Conservation (phyloP, 495 filamentous ascomycete species). For the Penicillium paxilli region DNA sequence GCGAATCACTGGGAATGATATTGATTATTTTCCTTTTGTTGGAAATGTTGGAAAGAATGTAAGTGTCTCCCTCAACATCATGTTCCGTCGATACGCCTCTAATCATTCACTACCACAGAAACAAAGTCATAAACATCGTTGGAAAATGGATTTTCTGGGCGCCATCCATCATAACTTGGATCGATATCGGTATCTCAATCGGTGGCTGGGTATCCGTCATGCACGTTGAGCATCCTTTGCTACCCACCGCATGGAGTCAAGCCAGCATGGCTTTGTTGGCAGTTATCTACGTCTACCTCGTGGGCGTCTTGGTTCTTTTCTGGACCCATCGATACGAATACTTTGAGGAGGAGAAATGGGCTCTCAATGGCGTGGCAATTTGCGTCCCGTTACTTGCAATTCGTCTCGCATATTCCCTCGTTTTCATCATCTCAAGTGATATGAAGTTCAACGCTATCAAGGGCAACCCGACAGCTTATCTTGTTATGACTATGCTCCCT, state of each 20-base stretch:
- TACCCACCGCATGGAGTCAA: conserved; percentile 19
- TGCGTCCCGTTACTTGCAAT: conserved; percentile 16
- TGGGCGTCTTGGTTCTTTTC: conserved; percentile 13
- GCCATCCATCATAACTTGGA: conserved; percentile 22
- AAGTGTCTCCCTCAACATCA: neutral
- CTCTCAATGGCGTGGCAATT: neutral
- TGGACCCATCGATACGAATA: conserved; percentile 12
- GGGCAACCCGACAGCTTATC: conserved; percentile 12
- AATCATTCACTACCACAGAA: conserved; percentile 6
- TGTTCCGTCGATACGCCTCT: neutral
- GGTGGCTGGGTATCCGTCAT: conserved; percentile 20
- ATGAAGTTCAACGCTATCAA: conserved; percentile 21
- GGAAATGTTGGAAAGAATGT: conserved; percentile 16
- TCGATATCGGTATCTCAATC: conserved; percentile 25
- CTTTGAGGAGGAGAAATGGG: conserved; percentile 6
- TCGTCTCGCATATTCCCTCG: conserved; percentile 14
- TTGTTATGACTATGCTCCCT: conserved; percentile 20
- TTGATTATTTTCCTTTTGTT: conserved; percentile 16
- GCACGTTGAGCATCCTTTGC: conserved; percentile 11
- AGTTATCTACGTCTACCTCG: conserved; percentile 18
- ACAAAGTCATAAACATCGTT: conserved; percentile 11
- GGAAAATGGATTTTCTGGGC: conserved; percentile 10
- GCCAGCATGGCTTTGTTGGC: conserved; percentile 27
- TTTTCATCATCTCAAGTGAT: conserved; percentile 16
- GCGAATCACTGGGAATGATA: conserved; percentile 19